Conservation (phyloP, 495 filamentous ascomycete genomes). For the Astrothelium subdiscretum region DNA sequence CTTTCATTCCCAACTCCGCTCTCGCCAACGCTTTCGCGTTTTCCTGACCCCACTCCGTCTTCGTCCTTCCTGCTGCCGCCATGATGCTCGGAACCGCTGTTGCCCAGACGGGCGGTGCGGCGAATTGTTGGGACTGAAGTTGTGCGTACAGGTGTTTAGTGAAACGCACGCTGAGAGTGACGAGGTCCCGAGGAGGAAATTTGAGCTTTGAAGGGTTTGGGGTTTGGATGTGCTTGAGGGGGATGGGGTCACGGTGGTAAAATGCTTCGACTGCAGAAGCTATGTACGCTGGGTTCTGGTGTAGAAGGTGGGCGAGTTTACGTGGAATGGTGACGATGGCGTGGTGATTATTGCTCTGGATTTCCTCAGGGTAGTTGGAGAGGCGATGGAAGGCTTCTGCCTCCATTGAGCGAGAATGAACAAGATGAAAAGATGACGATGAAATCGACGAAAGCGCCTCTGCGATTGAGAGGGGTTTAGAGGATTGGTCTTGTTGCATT, state of each 20-base stretch:
- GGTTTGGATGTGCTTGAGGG: slow-evolving; percentile 54
- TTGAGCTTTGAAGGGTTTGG: slow-evolving; percentile 32
- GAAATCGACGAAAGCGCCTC: slow-evolving; percentile 50
- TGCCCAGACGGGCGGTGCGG: slow-evolving; percentile 51
- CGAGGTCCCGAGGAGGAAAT: slow-evolving; percentile 68
- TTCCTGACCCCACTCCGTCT: neutral
- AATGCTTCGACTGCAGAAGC: slow-evolving; percentile 82
- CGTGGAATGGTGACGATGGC: slow-evolving; percentile 63
- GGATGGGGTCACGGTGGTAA: slow-evolving; percentile 78
- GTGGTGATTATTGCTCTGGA: slow-evolving; percentile 58
- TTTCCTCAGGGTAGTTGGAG: slow-evolving; percentile 66
- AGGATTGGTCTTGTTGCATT: slow-evolving; percentile 15
- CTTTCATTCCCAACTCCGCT: slow-evolving; percentile 74
- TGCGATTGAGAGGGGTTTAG: slow-evolving; percentile 39
- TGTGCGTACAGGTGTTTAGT: slow-evolving; percentile 87
- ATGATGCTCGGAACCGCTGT: slow-evolving; percentile 27
- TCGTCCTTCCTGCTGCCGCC: slow-evolving; percentile 28
- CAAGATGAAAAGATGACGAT: slow-evolving; percentile 38
- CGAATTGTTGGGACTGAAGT: slow-evolving; percentile 79
- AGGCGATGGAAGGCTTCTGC: slow-evolving; percentile 84
- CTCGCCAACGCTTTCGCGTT: slow-evolving; percentile 9
- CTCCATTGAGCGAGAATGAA: slow-evolving; percentile 61
- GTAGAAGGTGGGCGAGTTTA: slow-evolving; percentile 69
- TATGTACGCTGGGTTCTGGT: slow-evolving; percentile 57
- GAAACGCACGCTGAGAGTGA: slow-evolving; percentile 66